Base-by-base conservation (phyloP, 2,329 filamentous ascomycete species). In the Chaetomiaceae sp. region DNA sequence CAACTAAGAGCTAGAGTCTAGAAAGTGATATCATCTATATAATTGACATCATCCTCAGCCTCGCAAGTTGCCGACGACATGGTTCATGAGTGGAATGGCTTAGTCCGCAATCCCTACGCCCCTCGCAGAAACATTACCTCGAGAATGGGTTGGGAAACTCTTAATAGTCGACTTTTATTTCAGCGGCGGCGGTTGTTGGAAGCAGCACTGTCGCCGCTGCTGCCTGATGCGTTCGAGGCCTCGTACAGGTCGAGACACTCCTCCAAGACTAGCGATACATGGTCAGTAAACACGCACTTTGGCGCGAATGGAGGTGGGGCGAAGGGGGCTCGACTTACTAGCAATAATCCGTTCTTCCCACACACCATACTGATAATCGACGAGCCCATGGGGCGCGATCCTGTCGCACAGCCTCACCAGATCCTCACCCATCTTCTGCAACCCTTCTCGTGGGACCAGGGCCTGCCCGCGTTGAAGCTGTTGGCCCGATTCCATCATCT, bases 281-380 rank as follows among this genome's bases (percentile, higher is more conserved):
- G 5, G 39, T 56, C 23, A 58, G 44, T 37, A 25, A 41, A 19
- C 12, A 21, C 9, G n/a, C 6, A 7, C 10, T n/a, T n/a, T n/a
- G n/a, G 31, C 13, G 30, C n/a, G 20, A 33, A 13, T 9, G 19
- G 4, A 4, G n/a, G n/a, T n/a, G 17, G 5, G 17, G 14, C 38
- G 42, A 20, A 48, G 77, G n/a, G n/a, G n/a, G n/a, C n/a, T n/a
- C n/a, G 12, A 33, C 30, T 13, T 74, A 96, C 91, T 78, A 52
- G 81, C 79, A 60, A 93, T 81, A 60, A 97, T 96, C 64, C 88
- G 83, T 65, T 97, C 91, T 69, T 97, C 93, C 81, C 89, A 95
- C 21, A 97, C 88, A 8, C 93, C 93, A 72, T 96, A 95, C 63
- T 97, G 87, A 66, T 97, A 99, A 70, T 99, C 93, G 10, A 99